phyloP scores from a whole-genome alignment of 305 asterid genomes.

The Fraxinus angustifolia region DNA sequence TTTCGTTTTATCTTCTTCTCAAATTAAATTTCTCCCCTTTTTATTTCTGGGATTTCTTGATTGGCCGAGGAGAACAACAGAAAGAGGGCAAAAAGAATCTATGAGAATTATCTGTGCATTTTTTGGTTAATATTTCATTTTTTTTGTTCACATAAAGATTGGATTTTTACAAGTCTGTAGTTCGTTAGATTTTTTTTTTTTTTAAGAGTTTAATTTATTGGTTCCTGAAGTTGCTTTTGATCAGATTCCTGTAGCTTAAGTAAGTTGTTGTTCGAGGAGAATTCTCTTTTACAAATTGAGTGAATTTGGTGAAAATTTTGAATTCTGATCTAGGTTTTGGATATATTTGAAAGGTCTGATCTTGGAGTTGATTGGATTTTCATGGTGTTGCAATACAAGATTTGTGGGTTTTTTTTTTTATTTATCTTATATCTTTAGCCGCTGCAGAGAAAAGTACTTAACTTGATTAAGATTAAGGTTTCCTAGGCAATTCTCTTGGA shows the following conservation, averaged over 20 bases:
- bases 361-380: slow-evolving; percentile 19
- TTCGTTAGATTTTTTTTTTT: not conserved
- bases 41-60: not conserved
- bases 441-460: not conserved
- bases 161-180: slow-evolving; percentile 8
- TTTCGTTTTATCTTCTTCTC: not conserved
- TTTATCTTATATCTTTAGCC: not conserved
- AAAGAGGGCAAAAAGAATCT: slow-evolving; percentile 8
- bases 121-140: not conserved
- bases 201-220: slow-evolving; percentile 16
- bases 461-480: slow-evolving; percentile 1
- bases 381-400: not conserved
- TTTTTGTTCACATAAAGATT: slow-evolving; percentile 16
- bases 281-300: slow-evolving; percentile 14
- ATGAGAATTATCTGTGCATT: not conserved
- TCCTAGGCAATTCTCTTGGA: not conserved
- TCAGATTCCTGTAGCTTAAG: not conserved
- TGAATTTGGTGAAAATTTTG: slow-evolving; percentile 17
- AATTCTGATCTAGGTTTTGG: slow-evolving; percentile 33
- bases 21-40: slow-evolving; percentile 8
- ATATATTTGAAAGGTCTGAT: slow-evolving; percentile 12
- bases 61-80: slow-evolving; percentile 4
- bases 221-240: slow-evolving; percentile 6
- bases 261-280: slow-evolving; percentile 13
- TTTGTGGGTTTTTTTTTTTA: not conserved